Base-by-base conservation (phyloP, 768 basidiomycete genomes). In the Tylopilus sp. region DNA sequence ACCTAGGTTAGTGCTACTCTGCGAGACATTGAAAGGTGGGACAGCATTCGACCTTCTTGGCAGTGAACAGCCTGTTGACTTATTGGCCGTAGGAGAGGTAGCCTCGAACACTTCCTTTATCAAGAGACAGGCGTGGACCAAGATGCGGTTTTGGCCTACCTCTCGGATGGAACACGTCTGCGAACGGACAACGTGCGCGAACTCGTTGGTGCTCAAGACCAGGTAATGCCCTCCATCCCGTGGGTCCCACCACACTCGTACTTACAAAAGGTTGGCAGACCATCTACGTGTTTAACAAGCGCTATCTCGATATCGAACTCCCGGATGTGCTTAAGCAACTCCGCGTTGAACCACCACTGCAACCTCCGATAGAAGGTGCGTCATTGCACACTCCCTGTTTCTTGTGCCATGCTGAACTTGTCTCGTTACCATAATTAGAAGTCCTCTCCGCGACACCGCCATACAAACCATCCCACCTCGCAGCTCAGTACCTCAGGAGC, bases 241-340 rank as follows among this genome's bases (percentile, higher is more conserved):
- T 31, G 11, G 10, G 28, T 28, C 28, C 31, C 25, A 17, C 45
- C 15, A 4, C 15, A 33, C 30, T 12, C n/a, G 43, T 51, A 15
- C 43, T 60, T 41, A 49, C 47, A 73, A 13, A 20, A n/a, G 3
- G 22, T 35, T 20, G 15, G 38, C 22, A 81, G 90, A 76, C 81
- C 7, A 85, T 93, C 53, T 92, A 81, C 60, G 86, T 92, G 6
- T 93, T 88, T 71, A 92, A 91, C 70, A 90, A 89, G 61, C 74
- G 79, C 60, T 88, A 86, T 60, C 77, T 93, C 33, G 88, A 89
- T 56, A 73, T 81, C 40, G 82, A 86, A 44, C 49, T 86, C 25
- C 79, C 84, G 2, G 78, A 85, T 39, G 83, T 88, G 22, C 66
- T 91, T 15, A 74, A 68, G n/a, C 76, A 80, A 38, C 76, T 92